Percentiles rank a stretch among this genome's conserved stretches.
Evolutionary conservation across 495 filamentous ascomycete species (phyloP).

Genomic region (Penicillium crystallinum): DNA sequence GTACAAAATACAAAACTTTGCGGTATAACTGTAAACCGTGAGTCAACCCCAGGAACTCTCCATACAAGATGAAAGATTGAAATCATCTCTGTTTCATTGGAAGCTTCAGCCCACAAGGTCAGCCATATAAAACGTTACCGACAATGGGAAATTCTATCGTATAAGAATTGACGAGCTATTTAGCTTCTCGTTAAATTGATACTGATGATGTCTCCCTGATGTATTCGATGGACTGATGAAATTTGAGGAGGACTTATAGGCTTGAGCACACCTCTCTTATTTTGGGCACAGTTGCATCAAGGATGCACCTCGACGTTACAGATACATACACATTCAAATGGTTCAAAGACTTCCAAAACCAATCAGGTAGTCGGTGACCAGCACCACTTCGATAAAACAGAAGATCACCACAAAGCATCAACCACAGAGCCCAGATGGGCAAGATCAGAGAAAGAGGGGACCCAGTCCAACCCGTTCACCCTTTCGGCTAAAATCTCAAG

Average conservation of each 20-base stretch:
- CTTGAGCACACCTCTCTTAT: neutral
- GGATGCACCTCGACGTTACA: conserved; percentile 4
- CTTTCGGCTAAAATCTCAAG: neutral
- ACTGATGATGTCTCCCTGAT: neutral
- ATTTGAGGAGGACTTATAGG: neutral
- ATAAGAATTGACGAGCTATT: neutral
- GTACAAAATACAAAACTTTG: too few relatives aligned
- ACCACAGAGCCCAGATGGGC: neutral
- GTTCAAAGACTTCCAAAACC: neutral
- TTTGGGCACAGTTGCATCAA: conserved; percentile 2
- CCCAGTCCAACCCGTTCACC: neutral
- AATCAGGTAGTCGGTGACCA: neutral
- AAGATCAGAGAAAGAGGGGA: conserved; percentile 1
- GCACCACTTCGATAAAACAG: neutral
- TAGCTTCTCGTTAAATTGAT: neutral
- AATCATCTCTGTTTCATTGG: too few relatives aligned
- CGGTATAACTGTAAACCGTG: too few relatives aligned
- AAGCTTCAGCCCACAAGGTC: too few relatives aligned
- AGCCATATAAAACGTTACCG: too few relatives aligned
- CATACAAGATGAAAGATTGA: too few relatives aligned
- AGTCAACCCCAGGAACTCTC: too few relatives aligned
- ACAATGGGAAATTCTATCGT: too few relatives aligned
- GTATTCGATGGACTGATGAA: neutral
- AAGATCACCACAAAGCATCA: neutral
- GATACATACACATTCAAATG: neutral